Percentiles rank a stretch among this genome's conserved stretches.
Evolutionary conservation across 2,329 filamentous ascomycete genomes (phyloP).

Genomic region (Endocalyx cinctus): DNA sequence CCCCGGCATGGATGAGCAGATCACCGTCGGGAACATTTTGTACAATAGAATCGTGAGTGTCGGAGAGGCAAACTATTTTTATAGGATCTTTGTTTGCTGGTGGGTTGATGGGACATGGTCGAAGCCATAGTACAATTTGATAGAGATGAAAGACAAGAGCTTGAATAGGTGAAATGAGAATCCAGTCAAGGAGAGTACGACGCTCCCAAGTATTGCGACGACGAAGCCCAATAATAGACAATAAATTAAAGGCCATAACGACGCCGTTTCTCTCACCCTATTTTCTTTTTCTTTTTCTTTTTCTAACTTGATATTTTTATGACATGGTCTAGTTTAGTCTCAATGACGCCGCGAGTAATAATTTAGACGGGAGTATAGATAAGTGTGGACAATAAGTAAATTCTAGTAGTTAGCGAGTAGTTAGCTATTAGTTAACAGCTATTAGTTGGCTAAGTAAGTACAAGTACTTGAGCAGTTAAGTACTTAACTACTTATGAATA

Average conservation of each 20-base stretch:
- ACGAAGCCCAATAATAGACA: constrained; percentile 42
- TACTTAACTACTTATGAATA: no score
- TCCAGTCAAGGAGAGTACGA: constrained; percentile 53
- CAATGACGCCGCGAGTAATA: no score
- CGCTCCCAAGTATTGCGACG: constrained; percentile 44
- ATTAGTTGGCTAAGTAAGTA: no score
- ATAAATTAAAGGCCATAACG: constrained; percentile 42
- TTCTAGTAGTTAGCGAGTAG: no score
- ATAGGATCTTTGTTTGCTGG: constrained; percentile 53
- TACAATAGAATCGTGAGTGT: constrained; percentile 70
- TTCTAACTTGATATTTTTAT: no score
- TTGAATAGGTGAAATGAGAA: constrained; percentile 65
- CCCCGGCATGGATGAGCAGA: constrained; percentile 84
- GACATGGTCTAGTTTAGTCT: no score
- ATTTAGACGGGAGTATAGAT: no score
- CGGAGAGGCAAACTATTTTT: constrained; percentile 81
- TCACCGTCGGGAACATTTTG: constrained; percentile 68
- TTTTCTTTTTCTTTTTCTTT: no score
- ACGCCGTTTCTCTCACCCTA: no score
- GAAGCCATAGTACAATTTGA: constrained; percentile 59
- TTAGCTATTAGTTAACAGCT: no score
- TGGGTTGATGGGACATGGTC: constrained; percentile 59
- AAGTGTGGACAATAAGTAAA: no score
- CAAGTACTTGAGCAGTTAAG: no score
- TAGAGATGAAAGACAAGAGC: constrained; percentile 60